Conservation (phyloP, 2,329 filamentous ascomycete species). For the Colletotrichum lindemuthianum region DNA sequence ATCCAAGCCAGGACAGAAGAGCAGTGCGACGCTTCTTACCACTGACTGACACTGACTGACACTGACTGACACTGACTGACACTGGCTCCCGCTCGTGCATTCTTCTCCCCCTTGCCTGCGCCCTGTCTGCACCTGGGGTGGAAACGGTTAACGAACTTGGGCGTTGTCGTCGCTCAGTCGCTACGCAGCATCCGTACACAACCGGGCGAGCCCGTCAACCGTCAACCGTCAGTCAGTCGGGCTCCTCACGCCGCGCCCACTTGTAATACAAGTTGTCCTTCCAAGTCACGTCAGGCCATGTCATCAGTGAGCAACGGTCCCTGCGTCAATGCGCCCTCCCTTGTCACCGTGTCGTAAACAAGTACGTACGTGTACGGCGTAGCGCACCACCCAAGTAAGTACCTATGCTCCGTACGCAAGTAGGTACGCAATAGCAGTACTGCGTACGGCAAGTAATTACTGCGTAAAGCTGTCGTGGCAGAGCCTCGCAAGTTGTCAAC, state of each 20-base stretch:
- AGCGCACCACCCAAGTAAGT: too few species aligned
- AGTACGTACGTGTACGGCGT: too few species aligned
- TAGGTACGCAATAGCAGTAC: too few species aligned
- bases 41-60: conserved; percentile 29
- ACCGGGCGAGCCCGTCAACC: conserved; percentile 1
- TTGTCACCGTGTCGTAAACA: too few species aligned
- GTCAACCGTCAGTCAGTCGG: conserved; percentile 8
- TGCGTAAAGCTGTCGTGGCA: background rate
- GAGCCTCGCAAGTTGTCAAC: conserved; percentile 3
- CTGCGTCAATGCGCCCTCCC: too few species aligned
- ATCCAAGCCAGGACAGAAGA: too few species aligned
- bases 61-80: conserved; percentile 32
- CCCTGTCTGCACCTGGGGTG: conserved; percentile 4
- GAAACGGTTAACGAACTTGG: background rate
- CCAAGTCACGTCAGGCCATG: too few species aligned
- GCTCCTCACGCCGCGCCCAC: background rate
- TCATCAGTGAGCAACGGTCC: too few species aligned
- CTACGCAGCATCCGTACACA: background rate
- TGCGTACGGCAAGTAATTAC: too few species aligned
- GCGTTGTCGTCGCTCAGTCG: conserved; percentile 17
- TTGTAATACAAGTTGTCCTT: background rate
- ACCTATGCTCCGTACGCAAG: too few species aligned
- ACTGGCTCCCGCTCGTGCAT: conserved; percentile 31
- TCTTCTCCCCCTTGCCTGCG: conserved; percentile 21
- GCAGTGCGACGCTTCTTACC: background rate